Percentiles rank a stretch among this genome's conserved stretches.
Evolutionary conservation across 345 rosid species (phyloP).

Genomic region (Syzygium grande): DNA sequence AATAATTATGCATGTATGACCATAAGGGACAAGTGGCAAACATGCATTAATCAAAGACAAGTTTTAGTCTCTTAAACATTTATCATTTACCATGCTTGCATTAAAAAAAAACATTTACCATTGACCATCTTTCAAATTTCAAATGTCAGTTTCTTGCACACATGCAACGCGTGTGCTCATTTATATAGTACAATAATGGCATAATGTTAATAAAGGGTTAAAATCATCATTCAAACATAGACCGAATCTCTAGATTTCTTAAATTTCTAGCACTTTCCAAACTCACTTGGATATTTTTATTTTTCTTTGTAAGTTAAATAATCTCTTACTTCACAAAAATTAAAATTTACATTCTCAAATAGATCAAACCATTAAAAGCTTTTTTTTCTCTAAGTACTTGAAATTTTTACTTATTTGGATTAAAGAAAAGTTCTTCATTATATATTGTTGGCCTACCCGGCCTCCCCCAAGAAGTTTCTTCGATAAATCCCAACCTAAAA

Average conservation of each 20-base stretch:
- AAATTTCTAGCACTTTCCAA: neutral
- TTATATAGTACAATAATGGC: neutral
- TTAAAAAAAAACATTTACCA: neutral
- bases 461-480: neutral
- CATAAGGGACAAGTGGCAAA: too few relatives aligned
- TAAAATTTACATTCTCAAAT: too few relatives aligned
- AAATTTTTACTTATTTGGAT: neutral
- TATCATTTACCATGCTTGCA: neutral
- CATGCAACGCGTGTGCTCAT: neutral
- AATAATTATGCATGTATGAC: too few relatives aligned
- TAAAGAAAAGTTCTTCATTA: neutral
- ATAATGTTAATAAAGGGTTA: neutral
- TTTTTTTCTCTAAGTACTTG: neutral
- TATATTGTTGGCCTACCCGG: accelerated
- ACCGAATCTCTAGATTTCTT: neutral
- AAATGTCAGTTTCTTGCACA: neutral
- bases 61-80: too few relatives aligned
- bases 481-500: neutral
- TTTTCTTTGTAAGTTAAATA: too few relatives aligned
- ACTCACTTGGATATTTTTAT: neutral
- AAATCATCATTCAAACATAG: neutral
- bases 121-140: neutral
- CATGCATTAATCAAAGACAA: too few relatives aligned
- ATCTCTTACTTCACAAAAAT: too few relatives aligned
- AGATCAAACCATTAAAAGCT: too few relatives aligned